Conservation (phyloP, 1,139 yeast species). For the Zygosaccharomyces sapae region DNA sequence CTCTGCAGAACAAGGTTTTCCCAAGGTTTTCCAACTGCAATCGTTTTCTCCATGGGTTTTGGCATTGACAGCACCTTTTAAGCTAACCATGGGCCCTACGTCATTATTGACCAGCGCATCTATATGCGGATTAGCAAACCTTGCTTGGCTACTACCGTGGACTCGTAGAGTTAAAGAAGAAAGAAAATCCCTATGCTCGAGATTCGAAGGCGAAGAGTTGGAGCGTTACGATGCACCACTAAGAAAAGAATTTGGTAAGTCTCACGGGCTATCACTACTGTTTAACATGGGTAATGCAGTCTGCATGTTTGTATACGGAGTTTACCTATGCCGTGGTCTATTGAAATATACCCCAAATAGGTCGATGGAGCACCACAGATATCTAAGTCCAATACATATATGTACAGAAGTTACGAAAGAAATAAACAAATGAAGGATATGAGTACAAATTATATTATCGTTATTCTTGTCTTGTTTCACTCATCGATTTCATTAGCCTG, state of each 20-base stretch:
- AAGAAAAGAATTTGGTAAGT: slow-evolving; percentile 63
- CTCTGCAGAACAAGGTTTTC: slow-evolving; percentile 70
- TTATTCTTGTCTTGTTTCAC: slow-evolving; percentile 12
- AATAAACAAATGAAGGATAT: neutral
- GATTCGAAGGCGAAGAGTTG: slow-evolving; percentile 42
- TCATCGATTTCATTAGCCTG: slow-evolving; percentile 30
- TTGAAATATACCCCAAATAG: slow-evolving; percentile 13
- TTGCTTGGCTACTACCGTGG: slow-evolving; percentile 60
- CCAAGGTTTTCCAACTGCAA: slow-evolving; percentile 80
- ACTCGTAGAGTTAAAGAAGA: slow-evolving; percentile 56
- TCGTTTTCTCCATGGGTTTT: slow-evolving; percentile 62
- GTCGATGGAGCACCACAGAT: neutral
- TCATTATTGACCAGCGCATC: slow-evolving; percentile 54
- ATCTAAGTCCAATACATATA: slow-evolving; percentile 10
- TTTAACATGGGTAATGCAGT: slow-evolving; percentile 59
- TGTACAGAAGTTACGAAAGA: slow-evolving; percentile 11
- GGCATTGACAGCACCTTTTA: slow-evolving; percentile 66
- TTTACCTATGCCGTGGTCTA: slow-evolving; percentile 46
- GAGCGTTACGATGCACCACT: slow-evolving; percentile 40
- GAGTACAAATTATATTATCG: slow-evolving; percentile 1
- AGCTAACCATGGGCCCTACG: slow-evolving; percentile 42
- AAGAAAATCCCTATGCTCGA: slow-evolving; percentile 39
- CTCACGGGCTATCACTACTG: slow-evolving; percentile 70
- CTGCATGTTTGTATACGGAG: slow-evolving; percentile 67
- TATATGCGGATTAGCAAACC: slow-evolving; percentile 60